Base-by-base conservation (phyloP, 2,329 filamentous ascomycete genomes). In the Alternaria consortialis region DNA sequence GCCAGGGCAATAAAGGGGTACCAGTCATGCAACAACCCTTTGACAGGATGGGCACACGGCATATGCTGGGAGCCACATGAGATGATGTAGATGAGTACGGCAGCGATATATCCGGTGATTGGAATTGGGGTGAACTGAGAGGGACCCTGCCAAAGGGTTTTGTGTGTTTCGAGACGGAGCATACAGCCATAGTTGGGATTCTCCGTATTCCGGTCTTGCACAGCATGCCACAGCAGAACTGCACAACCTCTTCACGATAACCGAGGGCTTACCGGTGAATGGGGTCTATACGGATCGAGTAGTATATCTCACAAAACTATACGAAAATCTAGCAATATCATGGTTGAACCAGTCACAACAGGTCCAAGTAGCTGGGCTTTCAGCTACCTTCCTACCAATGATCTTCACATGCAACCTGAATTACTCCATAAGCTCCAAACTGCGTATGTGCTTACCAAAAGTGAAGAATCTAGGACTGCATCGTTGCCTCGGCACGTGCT, bases 1-100 rank as follows among this genome's bases (percentile, higher is more conserved):
- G 80, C 90, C 74, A 12, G 60, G 60, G 20, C 71, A 77, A 59
- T 74, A 74, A 53, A 56, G 55, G 43, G 43, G 13, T 31, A 29
- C 17, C 23, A 36, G 40, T 50, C 40, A 67, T 64, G 65, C 59
- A 60, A 53, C 56, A 58, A 53, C 57, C 52, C 43, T 69, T 56
- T 58, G 67, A 64, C 56, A 51, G 58, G 59, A 53, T 36, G 51
- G 58, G 58, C 37, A 65, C 60, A 66, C 63, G 52, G 56, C 59
- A 32, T 64, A 61, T 62, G 61, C 56, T 59, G 34, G 42, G 50
- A 56, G 53, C 58, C 62, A 67, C 61, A 63, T 66, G 62, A 64
- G 48, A 58, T 66, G 39, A 39, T 36, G 47, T 56, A 64, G 58
- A 50, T 51, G 60, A 60, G 52, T 58, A 65, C 53, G n/a, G 54